Evolutionary conservation across 2,329 filamentous ascomycete genomes (phyloP).

Genomic region (Talaromyces sp.): DNA sequence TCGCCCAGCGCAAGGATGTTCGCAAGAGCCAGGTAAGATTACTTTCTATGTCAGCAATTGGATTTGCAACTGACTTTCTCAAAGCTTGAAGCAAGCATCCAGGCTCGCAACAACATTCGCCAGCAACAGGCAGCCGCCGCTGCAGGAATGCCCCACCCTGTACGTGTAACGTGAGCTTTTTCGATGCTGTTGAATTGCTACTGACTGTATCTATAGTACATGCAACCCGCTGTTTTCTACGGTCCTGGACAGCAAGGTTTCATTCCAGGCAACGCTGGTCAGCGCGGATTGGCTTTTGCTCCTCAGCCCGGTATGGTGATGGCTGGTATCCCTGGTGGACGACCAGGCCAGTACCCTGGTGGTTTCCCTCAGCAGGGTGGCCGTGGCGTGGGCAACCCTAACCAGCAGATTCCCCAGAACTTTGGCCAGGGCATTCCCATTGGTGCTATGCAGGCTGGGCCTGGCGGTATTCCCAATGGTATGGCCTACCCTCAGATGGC

Average conservation of each 20-base stretch:
- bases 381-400: conserved; percentile 68
- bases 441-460: conserved; percentile 51
- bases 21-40: conserved; percentile 74
- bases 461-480: conserved; percentile 69
- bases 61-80: conserved; percentile 1
- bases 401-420: conserved; percentile 81
- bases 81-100: conserved; percentile 91
- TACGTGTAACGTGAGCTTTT: conserved; percentile 17
- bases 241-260: conserved; percentile 62
- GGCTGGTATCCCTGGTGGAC: conserved; percentile 71
- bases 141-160: conserved; percentile 72
- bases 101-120: conserved; percentile 95
- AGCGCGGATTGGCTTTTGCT: conserved; percentile 59
- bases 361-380: conserved; percentile 81
- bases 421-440: conserved; percentile 69
- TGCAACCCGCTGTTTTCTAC: conserved; percentile 90
- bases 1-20: conserved; percentile 99
- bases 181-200: neutral
- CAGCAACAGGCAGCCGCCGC: conserved; percentile 96
- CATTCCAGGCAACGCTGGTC: conserved; percentile 50
- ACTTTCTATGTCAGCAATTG: neutral
- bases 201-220: conserved; percentile 51
- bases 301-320: conserved; percentile 50
- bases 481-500: conserved; percentile 76
- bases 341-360: conserved; percentile 78